Percentiles rank a stretch among this genome's conserved stretches.
phyloP scores from a whole-genome alignment of 2,329 filamentous ascomycete genomes.

The Thielaviopsis populi region DNA sequence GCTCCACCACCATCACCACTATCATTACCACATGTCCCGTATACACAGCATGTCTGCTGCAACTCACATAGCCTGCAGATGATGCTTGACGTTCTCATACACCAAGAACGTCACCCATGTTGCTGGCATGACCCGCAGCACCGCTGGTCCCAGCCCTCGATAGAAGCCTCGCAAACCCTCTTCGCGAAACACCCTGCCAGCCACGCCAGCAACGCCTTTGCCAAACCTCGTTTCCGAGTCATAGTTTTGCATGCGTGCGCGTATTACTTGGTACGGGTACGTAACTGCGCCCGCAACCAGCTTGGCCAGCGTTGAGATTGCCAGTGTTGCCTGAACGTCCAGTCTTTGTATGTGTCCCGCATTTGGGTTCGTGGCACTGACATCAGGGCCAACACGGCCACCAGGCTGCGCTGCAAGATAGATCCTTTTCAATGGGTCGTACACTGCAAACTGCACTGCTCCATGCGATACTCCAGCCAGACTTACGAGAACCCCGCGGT shows the following conservation, averaged over 20 bases:
- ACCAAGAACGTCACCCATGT: slow-evolving; percentile 96
- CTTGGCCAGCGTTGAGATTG: slow-evolving; percentile 67
- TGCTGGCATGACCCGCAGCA: slow-evolving; percentile 81
- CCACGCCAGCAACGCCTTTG: slow-evolving; percentile 54
- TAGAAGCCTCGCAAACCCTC: slow-evolving; percentile 81
- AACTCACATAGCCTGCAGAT: slow-evolving; percentile 34
- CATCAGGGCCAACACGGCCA: slow-evolving; percentile 19
- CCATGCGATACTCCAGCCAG: slow-evolving; percentile 81
- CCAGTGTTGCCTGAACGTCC: slow-evolving; percentile 58
- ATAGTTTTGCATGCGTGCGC: slow-evolving; percentile 80
- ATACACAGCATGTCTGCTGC: background rate
- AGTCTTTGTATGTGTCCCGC: slow-evolving; percentile 17
- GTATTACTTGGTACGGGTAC: slow-evolving; percentile 88
- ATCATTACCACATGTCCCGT: too few relatives aligned
- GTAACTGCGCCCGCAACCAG: slow-evolving; percentile 77
- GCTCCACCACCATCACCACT: background rate
- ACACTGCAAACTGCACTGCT: slow-evolving; percentile 89
- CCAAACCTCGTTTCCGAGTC: slow-evolving; percentile 62
- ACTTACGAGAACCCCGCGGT: slow-evolving; percentile 70
- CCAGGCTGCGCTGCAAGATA: slow-evolving; percentile 33
- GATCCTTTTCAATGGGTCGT: slow-evolving; percentile 52
- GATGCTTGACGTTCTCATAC: slow-evolving; percentile 81
- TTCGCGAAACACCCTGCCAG: slow-evolving; percentile 56
- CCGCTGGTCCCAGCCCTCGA: slow-evolving; percentile 73
- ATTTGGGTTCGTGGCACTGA: slow-evolving; percentile 5